A percentile compares a stretch with the other conserved stretches of the same genome.
phyloP scores from a whole-genome alignment of 1,284 basidiomycete species.

The Sphaerobolus stellatus region DNA sequence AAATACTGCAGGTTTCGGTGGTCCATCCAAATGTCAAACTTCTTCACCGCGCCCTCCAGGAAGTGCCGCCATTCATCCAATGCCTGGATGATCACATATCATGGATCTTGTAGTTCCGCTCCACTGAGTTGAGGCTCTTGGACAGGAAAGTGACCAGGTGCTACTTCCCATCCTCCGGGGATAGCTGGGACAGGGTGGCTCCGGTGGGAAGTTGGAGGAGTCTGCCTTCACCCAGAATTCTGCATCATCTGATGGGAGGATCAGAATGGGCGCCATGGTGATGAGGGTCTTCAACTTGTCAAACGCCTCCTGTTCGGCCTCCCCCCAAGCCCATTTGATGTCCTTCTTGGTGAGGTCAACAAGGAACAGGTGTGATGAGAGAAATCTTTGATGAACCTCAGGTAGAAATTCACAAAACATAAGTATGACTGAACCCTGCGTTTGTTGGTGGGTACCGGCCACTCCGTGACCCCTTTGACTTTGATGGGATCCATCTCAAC shows the following conservation, averaged over 20 bases:
- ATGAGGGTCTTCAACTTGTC: conserved; percentile 12
- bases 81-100: not conserved
- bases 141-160: conserved; percentile 33
- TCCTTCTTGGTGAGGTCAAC: conserved; percentile 17
- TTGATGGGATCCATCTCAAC: conserved; percentile 35
- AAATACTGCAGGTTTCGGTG: conserved; percentile 48
- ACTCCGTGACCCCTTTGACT: conserved; percentile 26
- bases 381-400: no score
- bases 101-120: not conserved
- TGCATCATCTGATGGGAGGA: conserved; percentile 10
- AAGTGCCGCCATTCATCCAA: not conserved
- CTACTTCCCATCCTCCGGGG: conserved; percentile 20
- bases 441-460: conserved; percentile 27
- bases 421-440: no score
- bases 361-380: no score
- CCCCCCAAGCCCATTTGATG: conserved; percentile 11
- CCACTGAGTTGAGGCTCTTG: conserved; percentile 16
- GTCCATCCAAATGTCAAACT: conserved; percentile 36
- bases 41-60: conserved; percentile 26
- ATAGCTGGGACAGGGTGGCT: conserved; percentile 20
- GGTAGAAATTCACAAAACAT: no score
- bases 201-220: conserved; percentile 18
- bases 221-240: conserved; percentile 23
- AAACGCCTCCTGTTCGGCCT: not conserved
- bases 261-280: conserved; percentile 23